Conservation (phyloP, 2,329 filamentous ascomycete genomes). For the Fusarium musae region DNA sequence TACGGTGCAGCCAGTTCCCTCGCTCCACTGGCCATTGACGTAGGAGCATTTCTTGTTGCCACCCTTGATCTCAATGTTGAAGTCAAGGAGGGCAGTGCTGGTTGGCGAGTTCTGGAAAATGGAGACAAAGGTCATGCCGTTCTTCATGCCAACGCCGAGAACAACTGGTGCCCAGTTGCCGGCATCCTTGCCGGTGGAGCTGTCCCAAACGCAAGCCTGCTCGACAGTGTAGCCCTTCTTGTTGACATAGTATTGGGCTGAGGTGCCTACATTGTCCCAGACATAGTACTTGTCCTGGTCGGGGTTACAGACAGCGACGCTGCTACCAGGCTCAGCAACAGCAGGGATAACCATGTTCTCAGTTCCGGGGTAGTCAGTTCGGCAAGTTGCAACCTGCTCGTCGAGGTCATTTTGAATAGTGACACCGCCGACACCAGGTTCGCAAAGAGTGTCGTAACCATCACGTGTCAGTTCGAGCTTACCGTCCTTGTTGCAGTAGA, state of each 20-base stretch:
- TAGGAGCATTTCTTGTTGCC: slow-evolving; percentile 74
- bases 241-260: slow-evolving; percentile 98
- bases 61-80: slow-evolving; percentile 80
- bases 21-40: slow-evolving; percentile 70
- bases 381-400: slow-evolving; percentile 79
- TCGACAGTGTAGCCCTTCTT: slow-evolving; percentile 73
- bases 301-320: slow-evolving; percentile 78
- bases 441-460: slow-evolving; percentile 77
- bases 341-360: slow-evolving; percentile 89
- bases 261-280: slow-evolving; percentile 80
- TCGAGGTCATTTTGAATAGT: slow-evolving; percentile 79
- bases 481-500: slow-evolving; percentile 79
- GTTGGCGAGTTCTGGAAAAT: slow-evolving; percentile 88
- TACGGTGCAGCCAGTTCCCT: slow-evolving; percentile 82
- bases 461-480: slow-evolving; percentile 82
- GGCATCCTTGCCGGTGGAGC: slow-evolving; percentile 60
- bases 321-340: slow-evolving; percentile 67
- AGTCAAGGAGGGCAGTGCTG: slow-evolving; percentile 75
- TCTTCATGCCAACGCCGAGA: slow-evolving; percentile 79
- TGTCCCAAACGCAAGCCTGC: slow-evolving; percentile 81
- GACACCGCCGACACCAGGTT: slow-evolving; percentile 75
- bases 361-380: slow-evolving; percentile 94
- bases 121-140: slow-evolving; percentile 79
- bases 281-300: slow-evolving; percentile 77
- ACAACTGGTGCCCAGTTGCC: slow-evolving; percentile 92